Evolutionary conservation across 495 filamentous ascomycete species (phyloP).

Genomic region (Trichoderma parareesei): DNA sequence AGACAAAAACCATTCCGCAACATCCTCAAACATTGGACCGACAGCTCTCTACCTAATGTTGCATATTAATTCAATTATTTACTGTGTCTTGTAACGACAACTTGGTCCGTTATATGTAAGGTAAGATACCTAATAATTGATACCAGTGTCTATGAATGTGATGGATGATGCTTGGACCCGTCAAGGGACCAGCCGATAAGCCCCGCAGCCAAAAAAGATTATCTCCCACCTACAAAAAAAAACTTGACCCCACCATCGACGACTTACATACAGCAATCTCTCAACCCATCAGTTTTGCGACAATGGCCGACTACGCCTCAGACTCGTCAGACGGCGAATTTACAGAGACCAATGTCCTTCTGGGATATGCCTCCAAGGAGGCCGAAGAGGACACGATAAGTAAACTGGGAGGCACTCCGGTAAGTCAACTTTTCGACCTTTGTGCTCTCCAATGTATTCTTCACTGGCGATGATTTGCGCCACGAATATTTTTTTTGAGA

Average conservation of each 20-base stretch:
- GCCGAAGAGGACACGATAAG: conserved; percentile 78
- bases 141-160: too few species aligned
- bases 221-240: conserved; percentile 17
- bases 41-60: conserved; percentile 15
- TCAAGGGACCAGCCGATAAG: not conserved
- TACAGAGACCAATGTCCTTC: conserved; percentile 79
- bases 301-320: conserved; percentile 78
- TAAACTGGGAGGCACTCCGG: conserved; percentile 79
- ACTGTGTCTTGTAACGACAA: not conserved
- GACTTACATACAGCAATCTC: not conserved
- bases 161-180: too few species aligned
- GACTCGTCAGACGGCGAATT: conserved; percentile 72
- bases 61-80: conserved; percentile 8
- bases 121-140: too few species aligned
- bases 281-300: conserved; percentile 11
- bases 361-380: conserved; percentile 83
- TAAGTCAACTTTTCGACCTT: conserved; percentile 37
- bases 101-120: too few species aligned
- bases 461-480: not conserved
- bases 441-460: conserved; percentile 4
- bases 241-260: conserved; percentile 18
- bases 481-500: not conserved
- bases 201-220: conserved; percentile 10
- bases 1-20: conserved; percentile 8
- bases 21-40: not conserved